These are phyloP conservation scores for Ophiobolus disseminans DNA, from an alignment of 2,329 filamentous ascomycete species.

Conservation along the genomic window DNA sequence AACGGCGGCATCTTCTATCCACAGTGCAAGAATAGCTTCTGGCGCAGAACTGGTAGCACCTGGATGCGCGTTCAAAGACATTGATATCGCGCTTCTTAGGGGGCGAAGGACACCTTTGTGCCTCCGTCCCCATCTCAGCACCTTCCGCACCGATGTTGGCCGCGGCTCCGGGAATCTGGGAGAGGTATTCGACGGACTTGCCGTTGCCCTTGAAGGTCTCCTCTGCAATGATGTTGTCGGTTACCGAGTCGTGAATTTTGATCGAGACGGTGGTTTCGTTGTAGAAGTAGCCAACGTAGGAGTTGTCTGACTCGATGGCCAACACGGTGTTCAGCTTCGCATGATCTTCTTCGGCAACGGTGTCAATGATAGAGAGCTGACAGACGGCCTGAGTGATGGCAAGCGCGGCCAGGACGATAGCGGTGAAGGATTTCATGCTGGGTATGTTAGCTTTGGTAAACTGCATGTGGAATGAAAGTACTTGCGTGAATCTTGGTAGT, in stretches of 20 bases:
- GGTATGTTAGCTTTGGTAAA: background rate
- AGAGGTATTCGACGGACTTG: background rate
- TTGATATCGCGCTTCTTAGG: background rate
- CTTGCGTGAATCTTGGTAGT: background rate
- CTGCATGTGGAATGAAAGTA: background rate
- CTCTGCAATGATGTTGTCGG: background rate
- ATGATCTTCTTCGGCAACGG: background rate
- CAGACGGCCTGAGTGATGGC: background rate
- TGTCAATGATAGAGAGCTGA: background rate
- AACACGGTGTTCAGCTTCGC: background rate
- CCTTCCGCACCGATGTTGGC: background rate
- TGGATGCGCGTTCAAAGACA: background rate
- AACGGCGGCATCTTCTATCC: background rate
- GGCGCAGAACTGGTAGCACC: background rate
- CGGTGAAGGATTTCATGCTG: background rate
- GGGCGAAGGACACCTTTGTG: background rate
- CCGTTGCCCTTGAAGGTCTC: background rate
- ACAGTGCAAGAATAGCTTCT: background rate
- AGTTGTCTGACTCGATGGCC: no score
- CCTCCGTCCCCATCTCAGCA: background rate
- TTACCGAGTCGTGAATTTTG: background rate
- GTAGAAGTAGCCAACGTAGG: no score
- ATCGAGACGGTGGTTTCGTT: background rate
- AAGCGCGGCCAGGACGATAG: background rate
- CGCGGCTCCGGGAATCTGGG: background rate